phyloP scores from a whole-genome alignment of 768 basidiomycete species.

The Sarcodon aspratus region DNA sequence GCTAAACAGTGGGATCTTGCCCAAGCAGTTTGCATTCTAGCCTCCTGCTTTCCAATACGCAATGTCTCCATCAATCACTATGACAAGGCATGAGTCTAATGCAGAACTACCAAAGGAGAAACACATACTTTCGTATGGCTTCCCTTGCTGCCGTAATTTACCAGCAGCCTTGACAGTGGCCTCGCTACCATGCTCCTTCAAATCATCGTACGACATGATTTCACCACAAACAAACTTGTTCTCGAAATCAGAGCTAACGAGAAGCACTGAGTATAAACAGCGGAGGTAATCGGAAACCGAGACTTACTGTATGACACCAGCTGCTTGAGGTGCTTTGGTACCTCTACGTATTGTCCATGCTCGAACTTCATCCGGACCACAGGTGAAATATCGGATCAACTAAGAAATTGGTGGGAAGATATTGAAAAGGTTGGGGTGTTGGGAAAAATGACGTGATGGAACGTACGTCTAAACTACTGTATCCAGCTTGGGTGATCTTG shows the following conservation, averaged over 20 bases:
- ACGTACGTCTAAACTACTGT: slow-evolving; percentile 71
- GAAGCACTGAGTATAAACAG: neutral
- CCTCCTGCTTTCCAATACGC: slow-evolving; percentile 82
- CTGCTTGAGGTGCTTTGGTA: slow-evolving; percentile 93
- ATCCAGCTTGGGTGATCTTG: slow-evolving; percentile 95
- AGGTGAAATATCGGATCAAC: slow-evolving; percentile 96
- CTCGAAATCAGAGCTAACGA: slow-evolving; percentile 81
- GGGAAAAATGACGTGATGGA: neutral
- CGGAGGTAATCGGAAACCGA: neutral
- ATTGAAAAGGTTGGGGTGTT: neutral
- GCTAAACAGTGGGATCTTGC: no score
- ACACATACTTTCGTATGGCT: slow-evolving; percentile 82
- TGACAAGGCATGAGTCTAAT: neutral
- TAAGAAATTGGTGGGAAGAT: slow-evolving; percentile 15
- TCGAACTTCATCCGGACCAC: slow-evolving; percentile 92
- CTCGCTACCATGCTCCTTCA: slow-evolving; percentile 89
- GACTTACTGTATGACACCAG: slow-evolving; percentile 92
- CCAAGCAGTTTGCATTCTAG: neutral
- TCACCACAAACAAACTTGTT: slow-evolving; percentile 97
- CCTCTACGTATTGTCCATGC: slow-evolving; percentile 96
- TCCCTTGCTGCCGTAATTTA: slow-evolving; percentile 91
- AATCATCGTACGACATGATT: slow-evolving; percentile 87
- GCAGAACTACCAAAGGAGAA: neutral
- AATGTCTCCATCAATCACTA: slow-evolving; percentile 84
- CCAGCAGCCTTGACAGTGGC: slow-evolving; percentile 88